Evolutionary conservation across 2,329 filamentous ascomycete genomes (phyloP).

Genomic region (Epichloe scottii): DNA sequence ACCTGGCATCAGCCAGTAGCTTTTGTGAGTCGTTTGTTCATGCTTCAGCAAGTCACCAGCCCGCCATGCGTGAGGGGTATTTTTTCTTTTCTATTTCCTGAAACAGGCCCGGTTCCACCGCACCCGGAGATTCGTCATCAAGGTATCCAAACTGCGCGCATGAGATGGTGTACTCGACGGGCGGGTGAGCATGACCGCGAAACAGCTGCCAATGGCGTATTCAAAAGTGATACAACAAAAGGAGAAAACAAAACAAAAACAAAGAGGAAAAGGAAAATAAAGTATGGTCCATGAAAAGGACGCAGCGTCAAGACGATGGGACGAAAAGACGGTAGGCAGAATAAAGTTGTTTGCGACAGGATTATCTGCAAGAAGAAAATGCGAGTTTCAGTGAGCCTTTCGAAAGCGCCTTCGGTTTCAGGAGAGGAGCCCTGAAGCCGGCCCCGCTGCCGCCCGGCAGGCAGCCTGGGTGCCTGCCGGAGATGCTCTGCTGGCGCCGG

Average conservation of each 20-base stretch:
- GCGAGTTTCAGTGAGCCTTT: constrained; percentile 4
- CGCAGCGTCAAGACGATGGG: not conserved
- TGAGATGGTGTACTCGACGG: not conserved
- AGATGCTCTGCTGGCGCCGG: too few species aligned
- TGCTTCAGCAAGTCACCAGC: not conserved
- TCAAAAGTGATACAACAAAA: not conserved
- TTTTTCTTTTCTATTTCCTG: not conserved
- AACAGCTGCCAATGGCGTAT: not conserved
- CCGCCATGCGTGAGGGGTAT: not conserved
- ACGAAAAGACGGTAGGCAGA: constrained; percentile 5
- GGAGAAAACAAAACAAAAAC: not conserved
- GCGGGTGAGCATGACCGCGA: not conserved
- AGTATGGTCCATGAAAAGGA: not conserved
- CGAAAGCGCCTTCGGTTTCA: not conserved
- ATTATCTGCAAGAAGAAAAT: constrained; percentile 1
- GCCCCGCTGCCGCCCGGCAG: too few species aligned
- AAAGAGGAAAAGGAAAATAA: not conserved
- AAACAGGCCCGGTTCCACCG: constrained; percentile 5
- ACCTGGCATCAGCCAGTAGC: not conserved
- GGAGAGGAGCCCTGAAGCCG: not conserved
- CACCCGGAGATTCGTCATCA: not conserved
- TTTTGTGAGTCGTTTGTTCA: not conserved
- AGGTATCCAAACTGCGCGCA: not conserved
- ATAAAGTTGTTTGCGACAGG: constrained; percentile 6
- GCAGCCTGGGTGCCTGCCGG: too few species aligned